Percentiles rank a stretch among this genome's conserved stretches.
phyloP scores from a whole-genome alignment of 2,329 filamentous ascomycete genomes.

The Epichloe amarillans region DNA sequence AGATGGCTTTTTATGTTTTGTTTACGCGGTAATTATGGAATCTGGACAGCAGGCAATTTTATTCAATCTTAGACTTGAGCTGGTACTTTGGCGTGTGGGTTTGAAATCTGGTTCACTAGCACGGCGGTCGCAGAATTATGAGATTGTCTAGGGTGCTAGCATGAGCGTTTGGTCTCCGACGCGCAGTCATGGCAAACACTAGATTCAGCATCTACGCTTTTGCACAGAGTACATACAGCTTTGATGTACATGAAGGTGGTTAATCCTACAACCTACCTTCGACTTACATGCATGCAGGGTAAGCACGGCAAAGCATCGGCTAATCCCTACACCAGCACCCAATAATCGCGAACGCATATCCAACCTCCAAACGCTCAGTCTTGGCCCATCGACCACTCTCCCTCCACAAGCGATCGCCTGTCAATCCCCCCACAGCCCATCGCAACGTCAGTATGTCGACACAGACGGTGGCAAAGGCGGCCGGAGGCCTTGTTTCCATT shows the following conservation, averaged over 20 bases:
- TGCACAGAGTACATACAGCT: no score
- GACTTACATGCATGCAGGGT: background rate
- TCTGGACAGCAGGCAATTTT: background rate
- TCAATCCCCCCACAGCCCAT: slow-evolving; percentile 2
- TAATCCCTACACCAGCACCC: slow-evolving; percentile 1
- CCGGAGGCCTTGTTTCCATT: slow-evolving; percentile 40
- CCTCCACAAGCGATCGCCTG: slow-evolving; percentile 5
- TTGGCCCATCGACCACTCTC: background rate
- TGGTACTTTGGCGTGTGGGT: no score
- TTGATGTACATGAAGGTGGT: no score
- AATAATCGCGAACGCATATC: slow-evolving; percentile 6
- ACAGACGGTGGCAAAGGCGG: slow-evolving; percentile 44
- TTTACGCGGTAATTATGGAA: background rate
- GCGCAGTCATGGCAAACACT: no score
- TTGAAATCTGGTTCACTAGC: background rate
- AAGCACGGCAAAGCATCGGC: slow-evolving; percentile 9
- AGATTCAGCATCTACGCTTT: no score
- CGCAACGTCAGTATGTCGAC: slow-evolving; percentile 41
- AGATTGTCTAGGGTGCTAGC: no score
- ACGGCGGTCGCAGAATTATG: no score
- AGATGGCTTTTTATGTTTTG: background rate
- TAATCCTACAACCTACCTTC: background rate
- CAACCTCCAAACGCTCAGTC: slow-evolving; percentile 4
- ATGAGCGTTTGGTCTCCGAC: no score
- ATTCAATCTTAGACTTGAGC: no score